A percentile compares a stretch with the other conserved stretches of the same genome.
Evolutionary conservation across 2,329 filamentous ascomycete species (phyloP).

Genomic region (Trichoderma sp.): DNA sequence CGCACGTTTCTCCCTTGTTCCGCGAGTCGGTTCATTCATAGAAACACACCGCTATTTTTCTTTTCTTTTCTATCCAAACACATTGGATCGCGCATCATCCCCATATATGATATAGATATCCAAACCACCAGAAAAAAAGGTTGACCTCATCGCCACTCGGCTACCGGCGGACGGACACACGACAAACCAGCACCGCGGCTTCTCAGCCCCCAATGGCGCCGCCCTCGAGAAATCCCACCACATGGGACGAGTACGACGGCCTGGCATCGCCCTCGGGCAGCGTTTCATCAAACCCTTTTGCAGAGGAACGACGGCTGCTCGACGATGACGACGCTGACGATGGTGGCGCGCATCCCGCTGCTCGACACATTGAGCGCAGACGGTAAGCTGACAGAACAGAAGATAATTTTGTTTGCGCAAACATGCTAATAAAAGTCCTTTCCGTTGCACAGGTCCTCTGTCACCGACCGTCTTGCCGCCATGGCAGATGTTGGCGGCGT

Average conservation of each 20-base stretch:
- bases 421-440: neutral
- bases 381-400: conserved; percentile 26
- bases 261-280: conserved; percentile 43
- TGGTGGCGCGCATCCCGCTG: conserved; percentile 20
- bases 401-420: neutral
- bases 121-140: neutral
- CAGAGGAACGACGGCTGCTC: conserved; percentile 47
- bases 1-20: neutral
- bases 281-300: conserved; percentile 40
- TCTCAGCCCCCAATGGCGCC: conserved; percentile 28
- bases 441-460: conserved; percentile 51
- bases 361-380: conserved; percentile 27
- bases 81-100: neutral
- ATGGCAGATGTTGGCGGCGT: conserved; percentile 77
- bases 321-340: conserved; percentile 26
- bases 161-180: neutral
- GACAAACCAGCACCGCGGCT: neutral
- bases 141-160: neutral
- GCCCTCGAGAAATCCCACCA: conserved; percentile 38
- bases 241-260: conserved; percentile 48
- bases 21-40: neutral
- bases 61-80: neutral
- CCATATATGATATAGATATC: neutral
- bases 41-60: neutral
- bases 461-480: conserved; percentile 54